Evolutionary conservation across 164 flowering plant genomes (phyloP), one percentile per base, ranked within the genome.

Genomic region (Liquidambar formosana): DNA sequence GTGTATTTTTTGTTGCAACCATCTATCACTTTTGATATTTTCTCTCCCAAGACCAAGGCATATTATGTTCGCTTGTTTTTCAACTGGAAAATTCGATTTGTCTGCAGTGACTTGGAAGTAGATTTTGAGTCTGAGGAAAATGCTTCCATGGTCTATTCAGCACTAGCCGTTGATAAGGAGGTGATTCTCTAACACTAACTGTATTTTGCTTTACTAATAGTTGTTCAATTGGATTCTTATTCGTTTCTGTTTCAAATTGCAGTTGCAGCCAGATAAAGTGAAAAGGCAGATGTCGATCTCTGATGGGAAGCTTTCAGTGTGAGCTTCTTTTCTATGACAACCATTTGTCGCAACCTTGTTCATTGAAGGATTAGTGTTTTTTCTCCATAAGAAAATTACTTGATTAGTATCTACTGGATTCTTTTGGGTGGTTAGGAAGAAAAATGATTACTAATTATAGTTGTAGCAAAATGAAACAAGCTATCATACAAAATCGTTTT

Each of bases 91-190:
- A 33, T 28, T 27, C 57, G 18, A 5, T 41, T 25, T 43, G 21
- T 63, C 22, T 77, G 74, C 90, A 93, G 98, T 78, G 87, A 89
- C 76, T 76, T 93, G 73, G 92, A 93, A 79, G 93, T 91, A 18
- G 85, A 89, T 81, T 89, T 73, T 68, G 80, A 75, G 70, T 89
- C 94, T 0, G 82, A 84, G 21, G 88, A 83, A 69, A 78, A 75
- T 43, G 95, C 94, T 43, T 76, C 80, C 12, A 84, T 89, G 0
- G 86, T 87, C 5, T 84, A 71, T 68, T 65, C 88, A 56, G 85
- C 98, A 61, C 74, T 94, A 71, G 86, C 82, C 75, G 98, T 94
- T 72, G 98, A 94, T 74, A 87, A 92, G 76, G 97, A 94, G 97
- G 97, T 90, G 54, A 62, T 14, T 1, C 19, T 38, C 22, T 8